Conservation (phyloP, 139 green algal species). For the Nannochloris sp. region DNA sequence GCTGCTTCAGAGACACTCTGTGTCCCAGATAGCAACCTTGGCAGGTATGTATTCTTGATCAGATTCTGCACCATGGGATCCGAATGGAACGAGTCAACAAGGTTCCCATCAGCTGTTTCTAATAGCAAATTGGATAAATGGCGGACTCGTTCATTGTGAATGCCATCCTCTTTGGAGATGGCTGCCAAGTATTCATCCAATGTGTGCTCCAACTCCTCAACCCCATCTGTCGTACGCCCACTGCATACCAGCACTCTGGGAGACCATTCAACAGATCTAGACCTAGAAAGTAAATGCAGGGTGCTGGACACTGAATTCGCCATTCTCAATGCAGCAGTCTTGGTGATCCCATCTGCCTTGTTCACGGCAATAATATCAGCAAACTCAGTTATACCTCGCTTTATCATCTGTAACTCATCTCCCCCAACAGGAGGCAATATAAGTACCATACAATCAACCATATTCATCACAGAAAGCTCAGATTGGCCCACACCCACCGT, state of each 20-base stretch:
- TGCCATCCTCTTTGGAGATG: constrained; percentile 14
- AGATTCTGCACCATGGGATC: not conserved
- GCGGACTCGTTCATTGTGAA: constrained; percentile 1
- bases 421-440: constrained; percentile 44
- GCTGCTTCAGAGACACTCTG: constrained; percentile 1
- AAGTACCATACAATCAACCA: constrained; percentile 52
- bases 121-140: constrained; percentile 21
- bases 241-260: constrained; percentile 11
- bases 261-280: constrained; percentile 8
- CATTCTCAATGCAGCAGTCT: constrained; percentile 19
- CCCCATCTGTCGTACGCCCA: constrained; percentile 22
- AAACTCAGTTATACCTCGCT: constrained; percentile 51
- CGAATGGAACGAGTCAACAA: constrained; percentile 22
- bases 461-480: constrained; percentile 44
- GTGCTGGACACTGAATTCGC: constrained; percentile 15
- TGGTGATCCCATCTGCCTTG: constrained; percentile 39
- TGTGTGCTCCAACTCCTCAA: constrained; percentile 16
- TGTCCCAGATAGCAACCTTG: not conserved
- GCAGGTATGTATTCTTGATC: not conserved
- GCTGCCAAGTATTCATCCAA: constrained; percentile 20
- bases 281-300: constrained; percentile 17
- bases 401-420: constrained; percentile 58
- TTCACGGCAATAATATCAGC: constrained; percentile 47
- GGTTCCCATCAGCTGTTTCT: constrained; percentile 25
- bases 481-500: constrained; percentile 59